Percentiles rank a stretch among this genome's conserved stretches.
These are phyloP conservation scores for Linderniella brevidens DNA, from an alignment of 257 asterid genomes.

Conservation along the genomic window DNA sequence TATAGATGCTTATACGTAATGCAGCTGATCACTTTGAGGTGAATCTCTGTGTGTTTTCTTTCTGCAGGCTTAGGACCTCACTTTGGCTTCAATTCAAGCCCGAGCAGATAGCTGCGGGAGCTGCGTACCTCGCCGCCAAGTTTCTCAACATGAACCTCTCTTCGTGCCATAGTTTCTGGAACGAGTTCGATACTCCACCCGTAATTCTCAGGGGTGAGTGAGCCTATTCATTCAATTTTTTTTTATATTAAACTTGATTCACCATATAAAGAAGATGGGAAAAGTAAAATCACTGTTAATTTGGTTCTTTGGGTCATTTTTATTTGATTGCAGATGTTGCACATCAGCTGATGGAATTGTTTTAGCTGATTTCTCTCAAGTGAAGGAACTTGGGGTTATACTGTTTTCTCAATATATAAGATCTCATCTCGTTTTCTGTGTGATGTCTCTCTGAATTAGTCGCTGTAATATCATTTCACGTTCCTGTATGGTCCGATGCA, in stretches of 20 bases:
- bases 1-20: too few species aligned
- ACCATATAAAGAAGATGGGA: too few species aligned
- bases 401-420: too few species aligned
- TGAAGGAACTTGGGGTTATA: too few species aligned
- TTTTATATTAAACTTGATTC: too few species aligned
- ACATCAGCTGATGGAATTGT: constrained; percentile 73
- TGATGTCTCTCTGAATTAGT: too few species aligned
- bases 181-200: constrained; percentile 71
- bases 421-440: too few species aligned
- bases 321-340: constrained; percentile 34
- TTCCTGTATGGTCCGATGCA: too few species aligned
- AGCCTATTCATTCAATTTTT: background rate
- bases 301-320: too few species aligned
- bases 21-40: constrained; percentile 2
- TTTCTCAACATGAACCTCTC: constrained; percentile 61
- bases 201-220: constrained; percentile 58
- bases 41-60: background rate
- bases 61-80: constrained; percentile 83
- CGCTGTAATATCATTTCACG: too few species aligned
- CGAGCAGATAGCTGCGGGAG: constrained; percentile 97
- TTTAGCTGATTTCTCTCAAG: too few species aligned
- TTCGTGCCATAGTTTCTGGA: constrained; percentile 59
- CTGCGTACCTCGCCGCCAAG: constrained; percentile 96
- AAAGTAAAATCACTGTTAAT: too few species aligned
- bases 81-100: constrained; percentile 99